Conservation (phyloP, 352 stramenopile species). For the Thalassiosira hispida region DNA sequence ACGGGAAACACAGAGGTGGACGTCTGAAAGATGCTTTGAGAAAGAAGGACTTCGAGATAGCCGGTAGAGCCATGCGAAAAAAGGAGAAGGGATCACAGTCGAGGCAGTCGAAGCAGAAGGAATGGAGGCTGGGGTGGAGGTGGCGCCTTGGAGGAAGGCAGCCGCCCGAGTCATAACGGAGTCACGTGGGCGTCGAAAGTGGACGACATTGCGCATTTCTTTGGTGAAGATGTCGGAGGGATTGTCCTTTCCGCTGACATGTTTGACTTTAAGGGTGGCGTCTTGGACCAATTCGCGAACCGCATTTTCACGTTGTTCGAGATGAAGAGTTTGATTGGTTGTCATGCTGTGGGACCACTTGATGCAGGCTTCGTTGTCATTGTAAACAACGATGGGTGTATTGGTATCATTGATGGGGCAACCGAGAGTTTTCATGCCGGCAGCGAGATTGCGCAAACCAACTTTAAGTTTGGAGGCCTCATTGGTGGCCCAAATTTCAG, state of each 20-base stretch:
- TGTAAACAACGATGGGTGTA: too few species aligned
- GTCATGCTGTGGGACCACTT: slow-evolving; percentile 12
- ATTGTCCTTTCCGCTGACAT: slow-evolving; percentile 13
- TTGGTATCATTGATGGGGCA: background rate
- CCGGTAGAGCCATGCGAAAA: too few species aligned
- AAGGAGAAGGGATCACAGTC: too few species aligned
- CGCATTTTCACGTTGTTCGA: background rate
- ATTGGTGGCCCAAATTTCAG: slow-evolving; percentile 24
- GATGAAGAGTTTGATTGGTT: background rate
- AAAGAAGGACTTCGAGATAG: too few species aligned
- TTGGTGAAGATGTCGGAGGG: slow-evolving; percentile 19
- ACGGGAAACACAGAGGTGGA: too few species aligned
- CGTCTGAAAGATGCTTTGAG: too few species aligned
- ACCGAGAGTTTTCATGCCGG: background rate
- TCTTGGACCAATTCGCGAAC: slow-evolving; percentile 10
- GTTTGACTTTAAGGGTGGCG: background rate
- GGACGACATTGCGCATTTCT: slow-evolving; percentile 6
- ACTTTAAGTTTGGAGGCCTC: slow-evolving; percentile 2
- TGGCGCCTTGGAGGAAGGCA: background rate
- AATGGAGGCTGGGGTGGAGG: too few species aligned
- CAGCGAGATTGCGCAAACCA: background rate
- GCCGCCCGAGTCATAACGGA: slow-evolving; percentile 10
- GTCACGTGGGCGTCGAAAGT: slow-evolving; percentile 4
- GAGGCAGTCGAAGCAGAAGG: too few species aligned
- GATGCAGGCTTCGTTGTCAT: background rate